Base-by-base conservation (phyloP, 495 filamentous ascomycete genomes). In the Hypoxylon trugodes region DNA sequence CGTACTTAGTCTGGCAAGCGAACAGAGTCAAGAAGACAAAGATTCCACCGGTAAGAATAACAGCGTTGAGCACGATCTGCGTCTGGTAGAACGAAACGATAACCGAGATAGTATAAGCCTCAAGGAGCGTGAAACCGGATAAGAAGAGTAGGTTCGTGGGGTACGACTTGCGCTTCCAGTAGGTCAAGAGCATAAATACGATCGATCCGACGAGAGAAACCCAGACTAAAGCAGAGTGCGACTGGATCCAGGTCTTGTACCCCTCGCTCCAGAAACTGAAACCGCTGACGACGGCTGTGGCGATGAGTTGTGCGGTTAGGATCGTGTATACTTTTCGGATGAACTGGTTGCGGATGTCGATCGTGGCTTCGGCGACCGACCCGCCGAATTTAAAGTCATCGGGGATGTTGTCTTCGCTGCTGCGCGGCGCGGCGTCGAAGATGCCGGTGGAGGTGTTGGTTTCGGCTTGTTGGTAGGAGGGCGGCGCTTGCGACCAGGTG, bases 371-470 rank as follows among this genome's bases (percentile, higher is more conserved):
- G 57, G 94, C 86, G 46, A 98, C 92, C 8, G 86, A 90, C 32
- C 91, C 93, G 38, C 93, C 93, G 70, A 94, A 98, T 88, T 96
- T 98, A 84, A 98, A 98, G 79, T 98, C 95, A 83, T 98, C 95
- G 3, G 95, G 95, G 38, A 98, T 73, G 73, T 97, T 93, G 74
- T 93, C 90, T 69, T 96, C 92, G 73, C 86, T 87, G 73, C 84
- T 89, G 61, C 95, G 88, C 50, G 87, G 82, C 49, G 74, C 79
- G 37, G 74, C 79, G 45, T 64, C 74, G 57, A 79, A 78, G 48
- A 81, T 66, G 42, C 80, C 74, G 30, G 76, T 74, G 36, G 73
- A 68, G 70, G 61, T 71, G 61, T 61, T 53, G 51, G 71, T 50
- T 37, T 67, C 77, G 10, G 73, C 70, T 19, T 82, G 80, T 63